Evolutionary conservation across 495 filamentous ascomycete genomes (phyloP), one percentile per base, ranked within the genome.

Genomic region (Chaetomium cochliodes): DNA sequence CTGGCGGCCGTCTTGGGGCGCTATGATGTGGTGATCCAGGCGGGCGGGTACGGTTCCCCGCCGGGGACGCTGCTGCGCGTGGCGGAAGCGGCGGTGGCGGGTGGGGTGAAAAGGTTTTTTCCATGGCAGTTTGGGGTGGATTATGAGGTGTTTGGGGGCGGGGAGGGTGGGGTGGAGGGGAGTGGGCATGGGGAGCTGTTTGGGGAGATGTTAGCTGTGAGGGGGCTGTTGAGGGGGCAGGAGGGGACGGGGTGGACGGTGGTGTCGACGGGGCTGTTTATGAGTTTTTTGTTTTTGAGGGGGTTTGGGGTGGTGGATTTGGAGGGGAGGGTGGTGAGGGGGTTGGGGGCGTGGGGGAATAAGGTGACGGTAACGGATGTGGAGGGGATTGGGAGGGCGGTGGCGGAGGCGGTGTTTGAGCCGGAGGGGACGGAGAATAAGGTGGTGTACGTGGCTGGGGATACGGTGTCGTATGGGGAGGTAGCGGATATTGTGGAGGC

Each of bases 61-160:
- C 52, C 76, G 0, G 86, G 84, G 0, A 82, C 78, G 3, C 81
- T 86, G 69, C 28, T 77, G 0, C 85, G 84, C 55, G 61, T 87
- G 30, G 74, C 82, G 0, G 66, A 66, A 3, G 85, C 86, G 0
- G 82, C 80, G 0, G 72, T 89, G 5, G 62, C 65, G 12, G 84
- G 84, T 0, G 70, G 74, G 1, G 72, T 79, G 0, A 53, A 62
- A 16, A 68, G 81, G 9, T 88, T 81, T 65, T 72, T 88, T 16
- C 86, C 87, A 2, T 88, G 87, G 86, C 86, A 90, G 71, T 88
- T 85, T 71, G 87, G 87, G 11, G 79, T 87, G 2, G 85, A 89
- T 67, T 89, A 89, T 68, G 83, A 86, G 62, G 72, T 75, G 37
- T 83, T 89, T 41, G 86, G 85, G 2, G 58, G 1, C 0, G 42